These are phyloP conservation scores for Globisporangium acanthophoron DNA, from an alignment of 352 stramenopile genomes.

Conservation along the genomic window DNA sequence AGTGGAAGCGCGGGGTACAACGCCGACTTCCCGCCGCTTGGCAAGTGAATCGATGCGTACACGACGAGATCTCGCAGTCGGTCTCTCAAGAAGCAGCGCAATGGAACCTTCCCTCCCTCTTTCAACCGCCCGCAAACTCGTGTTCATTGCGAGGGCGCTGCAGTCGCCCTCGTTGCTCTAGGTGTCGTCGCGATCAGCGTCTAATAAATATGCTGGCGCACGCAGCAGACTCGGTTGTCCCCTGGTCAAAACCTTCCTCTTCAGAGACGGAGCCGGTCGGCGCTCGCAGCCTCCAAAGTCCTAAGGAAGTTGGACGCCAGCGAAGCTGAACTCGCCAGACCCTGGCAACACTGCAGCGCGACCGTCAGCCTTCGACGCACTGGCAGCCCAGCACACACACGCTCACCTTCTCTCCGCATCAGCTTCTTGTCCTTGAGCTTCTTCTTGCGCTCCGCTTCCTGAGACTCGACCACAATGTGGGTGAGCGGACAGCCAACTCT, in stretches of 20 bases:
- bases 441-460: slow-evolving; percentile 68
- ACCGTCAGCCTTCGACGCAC: background rate
- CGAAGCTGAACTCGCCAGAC: background rate
- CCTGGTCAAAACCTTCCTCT: too few relatives aligned
- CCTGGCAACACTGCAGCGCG: background rate
- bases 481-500: background rate
- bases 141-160: too few relatives aligned
- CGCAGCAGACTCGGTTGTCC: too few relatives aligned
- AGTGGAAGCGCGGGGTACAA: slow-evolving; percentile 33
- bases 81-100: background rate
- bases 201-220: too few relatives aligned
- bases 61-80: background rate
- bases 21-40: slow-evolving; percentile 67
- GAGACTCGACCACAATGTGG: background rate
- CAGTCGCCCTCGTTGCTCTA: too few relatives aligned
- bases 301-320: slow-evolving; percentile 3
- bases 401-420: slow-evolving; percentile 49
- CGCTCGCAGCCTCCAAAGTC: too few relatives aligned
- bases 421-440: slow-evolving; percentile 73
- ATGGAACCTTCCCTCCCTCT: too few relatives aligned
- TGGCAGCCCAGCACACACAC: background rate
- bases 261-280: too few relatives aligned
- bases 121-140: too few relatives aligned
- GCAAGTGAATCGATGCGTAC: slow-evolving; percentile 30
- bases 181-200: too few relatives aligned